Base-by-base conservation (phyloP, 2,329 filamentous ascomycete species). In the Fusarium longipes region DNA sequence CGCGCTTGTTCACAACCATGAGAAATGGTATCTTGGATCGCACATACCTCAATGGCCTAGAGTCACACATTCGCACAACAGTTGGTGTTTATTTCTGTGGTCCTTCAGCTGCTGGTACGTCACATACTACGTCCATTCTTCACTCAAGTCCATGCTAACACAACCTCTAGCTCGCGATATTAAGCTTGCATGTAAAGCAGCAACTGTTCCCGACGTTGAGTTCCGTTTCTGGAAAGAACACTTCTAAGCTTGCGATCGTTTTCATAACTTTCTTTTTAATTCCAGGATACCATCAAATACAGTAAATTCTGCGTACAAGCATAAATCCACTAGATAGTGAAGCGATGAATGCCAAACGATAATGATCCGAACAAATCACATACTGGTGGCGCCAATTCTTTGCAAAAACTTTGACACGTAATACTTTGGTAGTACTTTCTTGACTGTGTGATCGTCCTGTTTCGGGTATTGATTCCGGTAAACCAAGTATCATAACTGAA, bases 151-250 rank as follows among this genome's bases (percentile, higher is more conserved):
- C 18, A 30, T 43, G n/a, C 80, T 84, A 76, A 84, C 76, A 12
- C n/a, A 45, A 14, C 45, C 42, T 17, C 83, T 86, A 80, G 95
- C 95, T 8, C 87, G 93, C 70, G 88, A 93, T 74, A 97, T 99
- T 77, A 91, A 92, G 79, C 87, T 88, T 76, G 94, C 95, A 17
- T 91, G 92, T 70, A 91, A 91, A 75, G 78, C 83, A 52, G 90
- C 91, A 17, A 92, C 89, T 14, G 89, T 87, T 35, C 87, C 87
- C 65, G 92, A 97, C 71, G 93, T 99, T 57, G 88, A 90, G 74
- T 99, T 98, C 83, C 92, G 93, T 73, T 99, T 99, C 84, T 99
- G 96, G 96, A 99, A 99, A 83, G 96, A 99, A 81, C 95, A 99
- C 77, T 90, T 90, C 76, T 90, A 84, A 75, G 47, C 48, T 35